Percentiles rank a stretch among this genome's conserved stretches.
phyloP scores from a whole-genome alignment of 257 asterid species.

The Salvia hispanica region DNA sequence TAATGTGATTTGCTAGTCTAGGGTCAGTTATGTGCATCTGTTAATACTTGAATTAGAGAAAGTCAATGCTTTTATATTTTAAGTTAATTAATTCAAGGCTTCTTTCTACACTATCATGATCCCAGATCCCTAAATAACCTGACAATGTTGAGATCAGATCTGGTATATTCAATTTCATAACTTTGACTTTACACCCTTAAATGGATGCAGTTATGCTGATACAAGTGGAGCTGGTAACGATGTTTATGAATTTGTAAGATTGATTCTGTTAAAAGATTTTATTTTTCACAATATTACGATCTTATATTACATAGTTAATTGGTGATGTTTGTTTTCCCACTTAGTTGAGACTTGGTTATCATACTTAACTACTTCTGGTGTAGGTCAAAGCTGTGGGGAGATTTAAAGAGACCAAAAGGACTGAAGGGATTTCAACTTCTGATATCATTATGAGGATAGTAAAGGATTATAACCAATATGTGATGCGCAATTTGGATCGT shows the following conservation, averaged over 20 bases:
- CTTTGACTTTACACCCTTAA: constrained; percentile 5
- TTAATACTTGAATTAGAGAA: not conserved
- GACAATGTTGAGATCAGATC: constrained; percentile 2
- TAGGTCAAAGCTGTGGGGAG: constrained; percentile 75
- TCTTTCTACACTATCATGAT: not conserved
- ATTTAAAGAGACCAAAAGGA: constrained; percentile 72
- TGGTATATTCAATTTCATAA: not conserved
- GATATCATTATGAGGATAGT: constrained; percentile 78
- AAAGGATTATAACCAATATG: constrained; percentile 77
- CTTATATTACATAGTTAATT: not conserved
- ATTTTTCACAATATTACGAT: not conserved
- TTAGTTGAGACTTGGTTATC: constrained; percentile 24
- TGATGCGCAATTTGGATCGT: constrained; percentile 77
- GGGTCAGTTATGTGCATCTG: not conserved
- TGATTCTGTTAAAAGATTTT: constrained; percentile 15
- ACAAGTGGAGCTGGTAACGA: constrained; percentile 75
- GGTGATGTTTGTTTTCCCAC: not conserved
- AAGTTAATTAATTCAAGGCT: not conserved
- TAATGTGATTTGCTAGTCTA: not conserved
- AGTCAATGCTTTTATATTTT: not conserved
- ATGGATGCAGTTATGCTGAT: constrained; percentile 56
- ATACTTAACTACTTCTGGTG: constrained; percentile 21
- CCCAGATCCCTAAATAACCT: not conserved
- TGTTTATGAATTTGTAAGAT: constrained; percentile 74
- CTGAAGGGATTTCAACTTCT: constrained; percentile 77